Evolutionary conservation across 2,329 filamentous ascomycete species (phyloP).

Genomic region (Epichloe elymi): DNA sequence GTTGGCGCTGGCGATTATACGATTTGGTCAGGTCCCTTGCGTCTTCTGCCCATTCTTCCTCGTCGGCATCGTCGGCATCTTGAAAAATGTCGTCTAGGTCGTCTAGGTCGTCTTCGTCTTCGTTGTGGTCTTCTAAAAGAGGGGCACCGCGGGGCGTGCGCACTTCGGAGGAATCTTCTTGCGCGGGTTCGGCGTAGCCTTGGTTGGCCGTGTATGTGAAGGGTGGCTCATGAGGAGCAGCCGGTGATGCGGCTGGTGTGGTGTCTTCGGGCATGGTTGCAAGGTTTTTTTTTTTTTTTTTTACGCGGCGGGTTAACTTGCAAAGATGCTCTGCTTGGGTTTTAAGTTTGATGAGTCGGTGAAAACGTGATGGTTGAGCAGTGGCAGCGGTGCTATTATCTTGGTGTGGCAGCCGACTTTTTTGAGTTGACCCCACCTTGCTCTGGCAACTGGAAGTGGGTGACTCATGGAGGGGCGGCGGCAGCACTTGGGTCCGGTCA

Average conservation of each 20-base stretch:
- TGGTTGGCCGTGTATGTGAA: slow-evolving; percentile 30
- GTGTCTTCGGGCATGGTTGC: slow-evolving; percentile 11
- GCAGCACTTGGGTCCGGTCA: too few species aligned
- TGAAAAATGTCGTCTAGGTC: slow-evolving; percentile 29
- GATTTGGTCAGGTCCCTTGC: slow-evolving; percentile 67
- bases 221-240: slow-evolving; percentile 31
- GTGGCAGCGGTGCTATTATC: too few species aligned
- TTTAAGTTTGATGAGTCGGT: not conserved
- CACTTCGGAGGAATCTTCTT: slow-evolving; percentile 20
- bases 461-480: too few species aligned
- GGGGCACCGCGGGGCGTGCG: slow-evolving; percentile 16
- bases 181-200: slow-evolving; percentile 26
- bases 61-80: slow-evolving; percentile 43
- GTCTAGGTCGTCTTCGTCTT: slow-evolving; percentile 24
- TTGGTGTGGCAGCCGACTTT: too few species aligned
- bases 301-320: not conserved
- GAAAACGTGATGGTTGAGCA: too few species aligned
- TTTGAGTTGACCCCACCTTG: too few species aligned
- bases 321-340: not conserved
- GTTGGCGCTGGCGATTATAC: slow-evolving; percentile 71
- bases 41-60: slow-evolving; percentile 47
- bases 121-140: slow-evolving; percentile 16
- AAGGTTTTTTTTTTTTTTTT: too few species aligned
- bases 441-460: too few species aligned
- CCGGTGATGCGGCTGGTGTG: slow-evolving; percentile 18